Evolutionary conservation across 2,329 filamentous ascomycete genomes (phyloP).

Genomic region (Colletotrichum limetticola): DNA sequence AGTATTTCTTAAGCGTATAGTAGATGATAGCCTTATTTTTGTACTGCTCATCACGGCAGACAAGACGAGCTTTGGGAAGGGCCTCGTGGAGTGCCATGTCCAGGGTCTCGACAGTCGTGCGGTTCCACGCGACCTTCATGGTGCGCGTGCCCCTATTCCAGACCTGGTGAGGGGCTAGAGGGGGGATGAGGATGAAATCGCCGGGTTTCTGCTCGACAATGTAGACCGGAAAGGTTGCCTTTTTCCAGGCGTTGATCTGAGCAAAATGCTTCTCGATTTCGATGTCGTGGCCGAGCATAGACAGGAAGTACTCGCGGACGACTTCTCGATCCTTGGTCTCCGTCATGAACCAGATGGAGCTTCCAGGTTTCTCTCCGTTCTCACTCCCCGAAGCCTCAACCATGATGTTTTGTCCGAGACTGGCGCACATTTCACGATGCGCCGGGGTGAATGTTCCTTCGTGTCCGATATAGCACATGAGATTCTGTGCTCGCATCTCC

Average conservation of each 20-base stretch:
- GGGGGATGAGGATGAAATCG: conserved; percentile 93
- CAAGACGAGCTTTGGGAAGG: conserved; percentile 86
- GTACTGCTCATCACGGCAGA: conserved; percentile 97
- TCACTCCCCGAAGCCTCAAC: conserved; percentile 84
- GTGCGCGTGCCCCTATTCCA: conserved; percentile 98
- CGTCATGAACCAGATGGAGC: conserved; percentile 99
- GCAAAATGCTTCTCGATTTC: conserved; percentile 98
- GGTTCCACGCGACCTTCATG: conserved; percentile 98
- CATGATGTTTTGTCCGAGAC: conserved; percentile 97
- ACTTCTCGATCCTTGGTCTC: conserved; percentile 91
- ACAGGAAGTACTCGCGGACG: conserved; percentile 93
- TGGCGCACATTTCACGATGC: conserved; percentile 98
- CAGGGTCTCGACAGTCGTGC: conserved; percentile 91
- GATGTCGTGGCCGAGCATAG: conserved; percentile 93
- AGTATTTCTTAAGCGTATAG: conserved; percentile 85
- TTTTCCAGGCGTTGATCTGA: conserved; percentile 94
- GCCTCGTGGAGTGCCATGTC: conserved; percentile 88
- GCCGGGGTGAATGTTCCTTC: conserved; percentile 97
- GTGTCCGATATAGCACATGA: conserved; percentile 98
- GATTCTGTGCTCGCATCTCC: conserved; percentile 91
- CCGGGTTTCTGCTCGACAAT: conserved; percentile 90
- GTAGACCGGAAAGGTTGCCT: conserved; percentile 92
- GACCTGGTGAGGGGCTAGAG: conserved; percentile 93
- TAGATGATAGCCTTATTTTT: conserved; percentile 98
- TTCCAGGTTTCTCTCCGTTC: conserved; percentile 83